Evolutionary conservation across 768 basidiomycete genomes (phyloP).

Genomic region (Suillus plorans): DNA sequence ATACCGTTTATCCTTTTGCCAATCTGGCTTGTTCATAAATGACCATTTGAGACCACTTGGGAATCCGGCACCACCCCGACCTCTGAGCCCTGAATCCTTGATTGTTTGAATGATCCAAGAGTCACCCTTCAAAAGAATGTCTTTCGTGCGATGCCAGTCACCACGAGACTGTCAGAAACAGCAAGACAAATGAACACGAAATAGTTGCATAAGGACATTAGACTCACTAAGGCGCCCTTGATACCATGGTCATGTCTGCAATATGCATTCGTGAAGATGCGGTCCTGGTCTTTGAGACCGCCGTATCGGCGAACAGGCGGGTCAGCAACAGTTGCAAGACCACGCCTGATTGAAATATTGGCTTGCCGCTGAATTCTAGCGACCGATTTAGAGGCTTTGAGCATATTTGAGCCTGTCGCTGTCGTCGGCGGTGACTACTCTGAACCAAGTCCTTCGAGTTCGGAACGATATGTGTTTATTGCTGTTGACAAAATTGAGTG

Average conservation of each 20-base stretch:
- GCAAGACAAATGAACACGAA: slow-evolving; percentile 7
- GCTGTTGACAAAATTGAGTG: slow-evolving; percentile 1
- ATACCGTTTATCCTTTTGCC: slow-evolving; percentile 91
- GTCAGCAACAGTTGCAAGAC: slow-evolving; percentile 73
- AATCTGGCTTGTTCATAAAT: slow-evolving; percentile 99
- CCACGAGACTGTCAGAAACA: slow-evolving; percentile 66
- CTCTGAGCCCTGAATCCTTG: slow-evolving; percentile 94
- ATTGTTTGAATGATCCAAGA: slow-evolving; percentile 96
- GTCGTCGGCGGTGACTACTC: slow-evolving; percentile 13
- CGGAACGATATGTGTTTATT: not conserved
- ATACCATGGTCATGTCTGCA: slow-evolving; percentile 87
- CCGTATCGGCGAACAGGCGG: slow-evolving; percentile 91
- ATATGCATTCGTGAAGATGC: slow-evolving; percentile 91
- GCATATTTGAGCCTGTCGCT: slow-evolving; percentile 23
- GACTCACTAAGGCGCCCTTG: slow-evolving; percentile 84
- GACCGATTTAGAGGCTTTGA: slow-evolving; percentile 27
- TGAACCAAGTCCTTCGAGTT: not conserved
- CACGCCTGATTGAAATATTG: slow-evolving; percentile 16
- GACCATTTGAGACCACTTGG: slow-evolving; percentile 97
- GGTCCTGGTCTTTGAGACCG: slow-evolving; percentile 91
- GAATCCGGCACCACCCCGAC: slow-evolving; percentile 96
- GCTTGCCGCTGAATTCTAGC: slow-evolving; percentile 20
- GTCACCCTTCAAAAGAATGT: slow-evolving; percentile 93
- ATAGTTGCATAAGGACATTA: not conserved
- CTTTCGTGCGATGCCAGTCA: slow-evolving; percentile 98